Conservation (phyloP, 352 stramenopile species). For the Blastocystis sp. region DNA sequence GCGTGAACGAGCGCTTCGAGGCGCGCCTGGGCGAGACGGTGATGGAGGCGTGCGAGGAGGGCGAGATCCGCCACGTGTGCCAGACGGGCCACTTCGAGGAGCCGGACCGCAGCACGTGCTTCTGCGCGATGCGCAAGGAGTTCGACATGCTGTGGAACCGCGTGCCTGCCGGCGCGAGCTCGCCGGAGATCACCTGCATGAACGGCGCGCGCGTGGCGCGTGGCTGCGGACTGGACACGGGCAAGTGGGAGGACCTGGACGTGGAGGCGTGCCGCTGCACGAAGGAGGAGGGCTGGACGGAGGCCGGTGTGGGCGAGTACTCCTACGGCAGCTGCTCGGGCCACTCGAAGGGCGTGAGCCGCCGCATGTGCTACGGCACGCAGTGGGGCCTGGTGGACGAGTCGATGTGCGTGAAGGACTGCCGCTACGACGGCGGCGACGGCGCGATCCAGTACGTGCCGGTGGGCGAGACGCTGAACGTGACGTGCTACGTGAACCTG, state of each 20-base stretch:
- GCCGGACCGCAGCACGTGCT: constrained; percentile 5
- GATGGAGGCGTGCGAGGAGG: constrained; percentile 18
- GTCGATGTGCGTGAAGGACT: background rate
- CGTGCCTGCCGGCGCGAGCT: constrained; percentile 2
- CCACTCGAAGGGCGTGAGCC: background rate
- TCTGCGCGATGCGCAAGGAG: constrained; percentile 19
- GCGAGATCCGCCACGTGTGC: constrained; percentile 5
- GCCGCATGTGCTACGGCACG: constrained; percentile 34
- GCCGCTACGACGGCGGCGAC: constrained; percentile 3
- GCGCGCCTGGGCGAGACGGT: background rate
- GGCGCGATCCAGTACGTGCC: constrained; percentile 6
- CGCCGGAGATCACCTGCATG: constrained; percentile 34
- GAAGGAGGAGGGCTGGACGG: background rate
- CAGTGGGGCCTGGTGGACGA: constrained; percentile 44
- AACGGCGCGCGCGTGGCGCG: constrained; percentile 32
- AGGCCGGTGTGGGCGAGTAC: constrained; percentile 43
- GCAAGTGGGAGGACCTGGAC: constrained; percentile 52
- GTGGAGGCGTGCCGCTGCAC: constrained; percentile 23
- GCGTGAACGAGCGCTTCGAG: background rate
- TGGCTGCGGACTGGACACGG: background rate
- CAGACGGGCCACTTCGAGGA: constrained; percentile 19
- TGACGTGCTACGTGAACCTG: constrained; percentile 52
- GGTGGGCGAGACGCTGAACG: constrained; percentile 38
- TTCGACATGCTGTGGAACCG: constrained; percentile 23
- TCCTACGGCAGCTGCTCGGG: background rate